Evolutionary conservation across 2,329 filamentous ascomycete genomes (phyloP).

Genomic region (Gaeumannomyces sp.): DNA sequence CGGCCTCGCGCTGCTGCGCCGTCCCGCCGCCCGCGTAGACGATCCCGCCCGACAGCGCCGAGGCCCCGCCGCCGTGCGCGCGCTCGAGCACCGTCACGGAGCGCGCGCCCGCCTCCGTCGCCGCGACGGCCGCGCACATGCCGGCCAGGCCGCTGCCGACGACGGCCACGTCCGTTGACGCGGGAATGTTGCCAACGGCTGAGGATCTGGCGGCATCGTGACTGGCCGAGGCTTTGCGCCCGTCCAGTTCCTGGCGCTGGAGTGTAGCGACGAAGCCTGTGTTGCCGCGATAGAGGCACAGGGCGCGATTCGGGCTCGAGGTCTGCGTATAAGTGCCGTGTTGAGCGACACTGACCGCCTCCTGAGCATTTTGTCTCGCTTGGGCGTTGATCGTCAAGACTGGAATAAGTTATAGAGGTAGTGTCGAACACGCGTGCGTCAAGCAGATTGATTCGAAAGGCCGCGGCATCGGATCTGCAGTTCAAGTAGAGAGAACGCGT

Average conservation of each 20-base stretch:
- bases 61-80: conserved; percentile 1
- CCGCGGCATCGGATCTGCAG: too few species aligned
- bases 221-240: too few species aligned
- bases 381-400: background rate
- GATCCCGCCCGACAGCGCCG: conserved; percentile 14
- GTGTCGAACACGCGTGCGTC: too few species aligned
- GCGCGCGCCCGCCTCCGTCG: conserved; percentile 41
- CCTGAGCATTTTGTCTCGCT: background rate
- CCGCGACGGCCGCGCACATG: conserved; percentile 51
- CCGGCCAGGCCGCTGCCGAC: conserved; percentile 62
- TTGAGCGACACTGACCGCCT: background rate
- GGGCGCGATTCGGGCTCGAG: too few species aligned
- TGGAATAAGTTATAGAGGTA: too few species aligned
- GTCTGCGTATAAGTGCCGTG: background rate
- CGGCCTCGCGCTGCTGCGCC: conserved; percentile 12
- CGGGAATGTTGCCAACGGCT: conserved; percentile 5
- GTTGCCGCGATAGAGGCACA: background rate
- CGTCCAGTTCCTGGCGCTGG: background rate
- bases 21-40: conserved; percentile 16
- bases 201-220: background rate
- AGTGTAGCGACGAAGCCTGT: background rate
- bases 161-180: conserved; percentile 45
- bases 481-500: too few species aligned
- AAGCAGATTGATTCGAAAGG: too few species aligned
- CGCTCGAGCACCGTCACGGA: conserved; percentile 54